Conservation (phyloP, 768 basidiomycete genomes). For the Suillus subluteus region DNA sequence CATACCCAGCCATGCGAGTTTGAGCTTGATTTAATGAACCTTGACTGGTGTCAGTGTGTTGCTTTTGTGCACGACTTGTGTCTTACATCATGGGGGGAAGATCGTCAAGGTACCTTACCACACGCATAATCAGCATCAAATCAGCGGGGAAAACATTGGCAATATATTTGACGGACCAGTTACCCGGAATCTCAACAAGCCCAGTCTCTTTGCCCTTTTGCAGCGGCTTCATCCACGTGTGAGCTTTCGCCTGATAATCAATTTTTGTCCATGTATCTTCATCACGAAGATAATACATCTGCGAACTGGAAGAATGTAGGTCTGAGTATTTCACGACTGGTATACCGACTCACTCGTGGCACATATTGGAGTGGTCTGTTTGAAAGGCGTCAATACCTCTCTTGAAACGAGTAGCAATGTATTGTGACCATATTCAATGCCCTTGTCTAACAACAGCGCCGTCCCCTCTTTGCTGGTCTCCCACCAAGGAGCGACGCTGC, state of each 20-base stretch:
- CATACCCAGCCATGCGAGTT: conserved; percentile 76
- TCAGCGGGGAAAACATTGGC: neutral
- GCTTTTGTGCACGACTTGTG: neutral
- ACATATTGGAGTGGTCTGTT: conserved; percentile 62
- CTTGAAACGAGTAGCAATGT: conserved; percentile 13
- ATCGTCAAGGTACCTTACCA: conserved; percentile 69
- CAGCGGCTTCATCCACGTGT: conserved; percentile 78
- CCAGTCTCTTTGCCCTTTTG: conserved; percentile 65
- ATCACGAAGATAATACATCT: conserved; percentile 70
- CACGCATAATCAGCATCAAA: neutral
- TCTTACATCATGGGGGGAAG: conserved; percentile 73
- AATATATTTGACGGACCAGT: conserved; percentile 50
- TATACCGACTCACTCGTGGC: conserved; percentile 45
- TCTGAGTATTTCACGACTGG: neutral
- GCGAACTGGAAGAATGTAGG: conserved; percentile 40
- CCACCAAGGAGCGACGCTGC: conserved; percentile 81
- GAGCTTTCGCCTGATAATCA: conserved; percentile 58
- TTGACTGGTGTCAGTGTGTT: conserved; percentile 22
- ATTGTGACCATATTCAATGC: conserved; percentile 68
- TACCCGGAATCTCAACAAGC: conserved; percentile 65
- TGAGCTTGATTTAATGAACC: conserved; percentile 69
- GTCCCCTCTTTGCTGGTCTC: conserved; percentile 72
- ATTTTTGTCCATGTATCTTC: conserved; percentile 77
- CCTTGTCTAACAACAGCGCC: conserved; percentile 65
- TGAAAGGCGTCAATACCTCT: conserved; percentile 14